These are phyloP conservation scores for Nicotiana sylvestris DNA, from an alignment of 257 asterid species.

Conservation along the genomic window DNA sequence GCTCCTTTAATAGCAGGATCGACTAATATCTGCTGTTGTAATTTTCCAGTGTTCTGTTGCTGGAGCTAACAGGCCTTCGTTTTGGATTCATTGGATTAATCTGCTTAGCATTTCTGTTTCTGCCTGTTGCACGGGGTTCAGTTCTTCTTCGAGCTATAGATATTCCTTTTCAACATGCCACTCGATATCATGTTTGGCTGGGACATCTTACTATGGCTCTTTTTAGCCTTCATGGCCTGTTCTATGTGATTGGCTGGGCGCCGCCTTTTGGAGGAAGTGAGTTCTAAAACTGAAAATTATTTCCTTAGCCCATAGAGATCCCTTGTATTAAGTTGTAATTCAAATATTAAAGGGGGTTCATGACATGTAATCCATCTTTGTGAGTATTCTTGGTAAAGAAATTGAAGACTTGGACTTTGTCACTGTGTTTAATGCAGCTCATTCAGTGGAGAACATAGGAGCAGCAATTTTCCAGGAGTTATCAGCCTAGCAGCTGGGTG, in stretches of 20 bases:
- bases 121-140: conserved; percentile 74
- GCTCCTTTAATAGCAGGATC: not conserved
- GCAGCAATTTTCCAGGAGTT: conserved; percentile 19
- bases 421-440: conserved; percentile 37
- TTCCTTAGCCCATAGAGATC: not conserved
- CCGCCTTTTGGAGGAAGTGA: conserved; percentile 43
- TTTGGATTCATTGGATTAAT: conserved; percentile 59
- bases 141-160: conserved; percentile 63
- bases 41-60: conserved; percentile 38
- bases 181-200: conserved; percentile 81
- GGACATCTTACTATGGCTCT: conserved; percentile 82
- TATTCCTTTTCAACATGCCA: conserved; percentile 84
- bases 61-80: conserved; percentile 56
- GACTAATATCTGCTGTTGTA: not conserved
- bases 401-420: not conserved
- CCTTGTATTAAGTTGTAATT: not conserved
- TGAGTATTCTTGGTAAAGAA: not conserved
- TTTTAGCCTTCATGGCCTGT: conserved; percentile 71
- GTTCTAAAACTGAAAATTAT: conserved; percentile 5
- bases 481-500: conserved; percentile 21
- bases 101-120: conserved; percentile 58
- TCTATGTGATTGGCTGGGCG: conserved; percentile 49
- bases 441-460: conserved; percentile 1
- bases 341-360: not conserved
- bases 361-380: not conserved